These are phyloP conservation scores for Diplodia intermedia DNA, from an alignment of 2,329 filamentous ascomycete genomes.

Conservation along the genomic window DNA sequence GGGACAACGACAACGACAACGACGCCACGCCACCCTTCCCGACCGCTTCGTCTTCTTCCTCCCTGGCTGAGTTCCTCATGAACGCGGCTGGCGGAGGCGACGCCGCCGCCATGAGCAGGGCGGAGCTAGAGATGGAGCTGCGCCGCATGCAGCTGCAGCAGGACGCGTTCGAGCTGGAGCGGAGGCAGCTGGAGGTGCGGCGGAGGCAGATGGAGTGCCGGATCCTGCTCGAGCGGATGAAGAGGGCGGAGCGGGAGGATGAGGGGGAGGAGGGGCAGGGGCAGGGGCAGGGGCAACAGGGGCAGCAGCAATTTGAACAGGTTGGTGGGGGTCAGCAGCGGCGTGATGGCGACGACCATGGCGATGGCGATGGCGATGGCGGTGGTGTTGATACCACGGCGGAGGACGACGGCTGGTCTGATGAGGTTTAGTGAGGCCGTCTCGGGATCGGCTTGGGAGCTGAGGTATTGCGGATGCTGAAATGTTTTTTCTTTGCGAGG, in stretches of 20 bases:
- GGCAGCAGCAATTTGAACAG: too few relatives aligned
- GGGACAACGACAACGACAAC: too few relatives aligned
- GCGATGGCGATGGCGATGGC: too few relatives aligned
- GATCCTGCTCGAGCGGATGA: neutral
- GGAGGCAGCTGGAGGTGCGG: slow-evolving; percentile 10
- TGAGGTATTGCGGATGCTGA: neutral
- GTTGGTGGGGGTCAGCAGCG: neutral
- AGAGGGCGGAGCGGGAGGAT: neutral
- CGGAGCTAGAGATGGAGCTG: slow-evolving; percentile 5
- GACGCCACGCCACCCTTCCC: too few relatives aligned
- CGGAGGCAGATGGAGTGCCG: slow-evolving; percentile 1
- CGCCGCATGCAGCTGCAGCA: slow-evolving; percentile 2
- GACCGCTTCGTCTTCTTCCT: too few relatives aligned
- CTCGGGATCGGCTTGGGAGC: neutral
- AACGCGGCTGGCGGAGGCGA: too few relatives aligned
- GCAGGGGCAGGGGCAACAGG: neutral
- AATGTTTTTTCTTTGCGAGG: neutral
- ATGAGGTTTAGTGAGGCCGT: neutral
- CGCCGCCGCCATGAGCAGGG: neutral
- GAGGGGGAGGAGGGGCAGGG: neutral
- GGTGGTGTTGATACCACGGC: too few relatives aligned
- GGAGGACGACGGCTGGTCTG: too few relatives aligned
- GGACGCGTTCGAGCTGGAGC: neutral
- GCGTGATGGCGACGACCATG: too few relatives aligned
- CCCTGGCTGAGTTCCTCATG: too few relatives aligned